A percentile compares a stretch with the other conserved stretches of the same genome.
Conservation (phyloP, 2,329 filamentous ascomycete species). For the Aspergillus ustus region DNA sequence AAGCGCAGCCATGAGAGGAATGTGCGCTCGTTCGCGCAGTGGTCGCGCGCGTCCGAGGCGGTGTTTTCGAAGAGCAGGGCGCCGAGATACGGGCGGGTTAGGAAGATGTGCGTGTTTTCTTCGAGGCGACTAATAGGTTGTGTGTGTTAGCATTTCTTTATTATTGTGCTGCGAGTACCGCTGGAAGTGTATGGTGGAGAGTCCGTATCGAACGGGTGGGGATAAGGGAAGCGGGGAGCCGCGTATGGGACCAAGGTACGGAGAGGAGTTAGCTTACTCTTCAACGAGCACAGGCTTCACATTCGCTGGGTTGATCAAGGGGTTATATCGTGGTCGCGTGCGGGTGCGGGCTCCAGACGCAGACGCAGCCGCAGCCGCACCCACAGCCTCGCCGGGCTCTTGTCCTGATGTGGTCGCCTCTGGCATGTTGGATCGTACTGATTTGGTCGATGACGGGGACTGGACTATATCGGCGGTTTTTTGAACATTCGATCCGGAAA, state of each 20-base stretch:
- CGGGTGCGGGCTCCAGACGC: constrained; percentile 6
- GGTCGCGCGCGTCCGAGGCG: constrained; percentile 68
- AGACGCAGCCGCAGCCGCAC: not conserved
- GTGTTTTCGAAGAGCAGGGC: constrained; percentile 69
- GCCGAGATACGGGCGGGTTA: constrained; percentile 59
- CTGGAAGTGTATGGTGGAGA: not conserved
- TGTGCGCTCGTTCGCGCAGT: constrained; percentile 69
- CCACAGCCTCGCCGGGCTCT: constrained; percentile 20
- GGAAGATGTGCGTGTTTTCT: constrained; percentile 51
- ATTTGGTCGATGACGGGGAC: not conserved
- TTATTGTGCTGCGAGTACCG: not conserved
- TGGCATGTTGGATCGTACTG: constrained; percentile 26
- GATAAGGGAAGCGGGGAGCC: not conserved
- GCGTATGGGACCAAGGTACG: not conserved
- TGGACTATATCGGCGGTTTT: constrained; percentile 5
- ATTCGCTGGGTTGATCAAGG: constrained; percentile 57
- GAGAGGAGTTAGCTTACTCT: constrained; percentile 42
- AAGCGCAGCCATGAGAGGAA: constrained; percentile 93
- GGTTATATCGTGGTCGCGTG: constrained; percentile 48
- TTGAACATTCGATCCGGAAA: not conserved
- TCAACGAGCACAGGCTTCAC: constrained; percentile 55
- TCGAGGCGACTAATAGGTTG: constrained; percentile 32
- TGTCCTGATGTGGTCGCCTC: constrained; percentile 9
- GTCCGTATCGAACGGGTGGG: not conserved
- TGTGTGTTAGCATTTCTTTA: not conserved